Evolutionary conservation across 108 stramenopile species (phyloP), one percentile per base, ranked within the genome.

Genomic region (Cyclostephanos invisitatus): DNA sequence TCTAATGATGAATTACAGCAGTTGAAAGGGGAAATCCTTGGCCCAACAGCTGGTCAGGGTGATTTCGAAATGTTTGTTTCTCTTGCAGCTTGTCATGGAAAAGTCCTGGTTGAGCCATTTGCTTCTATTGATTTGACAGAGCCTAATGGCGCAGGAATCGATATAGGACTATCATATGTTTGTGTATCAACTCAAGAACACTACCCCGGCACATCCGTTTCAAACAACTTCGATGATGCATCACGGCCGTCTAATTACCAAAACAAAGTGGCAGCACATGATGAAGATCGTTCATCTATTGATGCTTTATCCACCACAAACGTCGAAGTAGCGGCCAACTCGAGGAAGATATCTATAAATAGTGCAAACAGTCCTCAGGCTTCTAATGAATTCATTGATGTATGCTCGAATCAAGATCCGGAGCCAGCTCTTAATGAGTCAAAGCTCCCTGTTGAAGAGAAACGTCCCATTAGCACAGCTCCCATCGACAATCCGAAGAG

Each of bases 1-100:
- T 5, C 36, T 7, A 42, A 63, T 12, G 72, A 72, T 40, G 72
- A 63, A 15, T 51, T 63, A 15, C 29, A n/a, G 20, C 47, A 64
- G 7, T 25, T 72, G 11, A 15, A 64, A 24, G 28, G 53, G 9
- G 38, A 64, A 32, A 72, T 72, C 55, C 50, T 72, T 40, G 50
- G 49, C 48, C 11, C 62, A 7, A 14, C 6, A 28, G 55, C 27
- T 21, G 47, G 32, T 50, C 25, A 55, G 42, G 63, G 56, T 29
- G 72, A 72, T 28, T 24, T 69, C 12, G 68, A 44, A 35, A 28
- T 69, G 17, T 44, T 69, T 46, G 68, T 29, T 69, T 10, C 11
- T 28, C 8, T 14, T 69, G 40, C 40, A 12, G 56, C 17, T 21
- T 42, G 37, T 20, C 28, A 55, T 37, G 42, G 28, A 47, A 25